phyloP scores from a whole-genome alignment of 768 basidiomycete species.

The Trametes elegans region DNA sequence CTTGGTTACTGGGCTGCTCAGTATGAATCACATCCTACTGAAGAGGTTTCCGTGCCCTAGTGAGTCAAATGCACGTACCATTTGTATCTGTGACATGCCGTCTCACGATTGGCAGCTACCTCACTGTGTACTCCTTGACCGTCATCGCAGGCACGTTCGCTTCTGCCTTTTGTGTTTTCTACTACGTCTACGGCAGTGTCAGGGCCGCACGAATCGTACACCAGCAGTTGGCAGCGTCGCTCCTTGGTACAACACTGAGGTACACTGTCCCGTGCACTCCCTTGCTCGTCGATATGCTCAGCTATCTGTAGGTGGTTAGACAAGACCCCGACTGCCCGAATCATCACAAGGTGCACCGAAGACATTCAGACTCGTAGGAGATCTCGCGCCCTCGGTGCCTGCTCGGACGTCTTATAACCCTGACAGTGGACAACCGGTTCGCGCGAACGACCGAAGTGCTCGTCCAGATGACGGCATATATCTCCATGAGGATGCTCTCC shows the following conservation, averaged over 20 bases:
- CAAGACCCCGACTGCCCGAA: conserved; percentile 32
- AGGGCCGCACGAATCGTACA: conserved; percentile 58
- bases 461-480: conserved; percentile 27
- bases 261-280: too few relatives aligned
- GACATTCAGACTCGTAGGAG: conserved; percentile 31
- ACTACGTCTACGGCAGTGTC: conserved; percentile 44
- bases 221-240: conserved; percentile 44
- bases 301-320: conserved; percentile 33
- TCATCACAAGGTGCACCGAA: conserved; percentile 33
- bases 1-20: conserved; percentile 35
- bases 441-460: not conserved
- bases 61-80: conserved; percentile 7
- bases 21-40: conserved; percentile 15
- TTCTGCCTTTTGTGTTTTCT: conserved; percentile 17
- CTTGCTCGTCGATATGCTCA: not conserved
- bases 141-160: conserved; percentile 24
- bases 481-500: conserved; percentile 35
- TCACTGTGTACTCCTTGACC: conserved; percentile 39
- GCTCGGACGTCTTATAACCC: not conserved
- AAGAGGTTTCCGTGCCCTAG: conserved; percentile 17
- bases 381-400: not conserved
- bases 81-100: not conserved
- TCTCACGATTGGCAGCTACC: conserved; percentile 38
- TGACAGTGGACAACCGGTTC: conserved; percentile 20
- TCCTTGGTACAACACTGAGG: conserved; percentile 48